phyloP scores from a whole-genome alignment of 768 basidiomycete genomes.

The Suillus subalutaceus region DNA sequence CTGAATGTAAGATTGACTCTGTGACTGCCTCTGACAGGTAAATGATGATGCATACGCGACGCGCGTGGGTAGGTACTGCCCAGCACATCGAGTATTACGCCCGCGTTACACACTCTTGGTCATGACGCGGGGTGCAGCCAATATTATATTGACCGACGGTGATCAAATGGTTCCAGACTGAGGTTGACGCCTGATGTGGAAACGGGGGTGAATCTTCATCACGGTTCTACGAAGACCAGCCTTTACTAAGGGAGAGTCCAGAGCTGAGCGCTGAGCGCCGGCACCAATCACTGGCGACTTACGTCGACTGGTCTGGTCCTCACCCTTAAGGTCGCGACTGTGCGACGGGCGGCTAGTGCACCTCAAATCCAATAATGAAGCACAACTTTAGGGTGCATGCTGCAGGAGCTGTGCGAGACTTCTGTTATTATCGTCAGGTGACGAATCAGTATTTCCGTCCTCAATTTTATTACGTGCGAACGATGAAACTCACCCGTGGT shows the following conservation, averaged over 20 bases:
- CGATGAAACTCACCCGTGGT: constrained; percentile 1
- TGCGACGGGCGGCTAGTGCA: neutral
- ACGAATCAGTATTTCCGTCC: neutral
- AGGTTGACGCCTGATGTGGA: neutral
- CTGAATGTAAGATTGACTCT: neutral
- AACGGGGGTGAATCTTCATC: neutral
- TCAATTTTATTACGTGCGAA: neutral
- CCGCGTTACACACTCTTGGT: neutral
- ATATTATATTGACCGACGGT: neutral
- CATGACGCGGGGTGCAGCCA: neutral
- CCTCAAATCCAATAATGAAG: neutral
- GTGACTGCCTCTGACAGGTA: neutral
- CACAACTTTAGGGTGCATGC: neutral
- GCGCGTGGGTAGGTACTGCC: too few species aligned
- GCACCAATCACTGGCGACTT: neutral
- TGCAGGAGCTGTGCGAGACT: neutral
- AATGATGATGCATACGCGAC: too few species aligned
- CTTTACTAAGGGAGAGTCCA: neutral
- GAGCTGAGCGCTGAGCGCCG: neutral
- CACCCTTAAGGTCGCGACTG: neutral
- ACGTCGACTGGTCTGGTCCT: neutral
- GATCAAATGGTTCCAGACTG: neutral
- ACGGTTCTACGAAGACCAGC: neutral
- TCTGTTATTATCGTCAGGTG: neutral
- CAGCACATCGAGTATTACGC: neutral